phyloP scores from a whole-genome alignment of 2,329 filamentous ascomycete genomes.

The Phyllosticta citribraziliensis region DNA sequence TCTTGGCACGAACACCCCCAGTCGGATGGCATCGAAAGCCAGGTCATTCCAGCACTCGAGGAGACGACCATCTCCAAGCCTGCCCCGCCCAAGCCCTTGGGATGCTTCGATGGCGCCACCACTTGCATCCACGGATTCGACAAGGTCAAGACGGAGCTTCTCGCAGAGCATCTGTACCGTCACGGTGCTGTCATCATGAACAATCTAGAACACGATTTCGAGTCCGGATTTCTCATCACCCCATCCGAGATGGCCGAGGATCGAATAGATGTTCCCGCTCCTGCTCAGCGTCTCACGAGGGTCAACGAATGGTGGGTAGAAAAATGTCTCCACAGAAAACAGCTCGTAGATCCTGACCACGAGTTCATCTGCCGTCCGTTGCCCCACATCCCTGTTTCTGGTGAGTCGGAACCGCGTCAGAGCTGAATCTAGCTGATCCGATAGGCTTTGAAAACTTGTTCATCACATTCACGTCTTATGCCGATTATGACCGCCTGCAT shows the following conservation, averaged over 20 bases:
- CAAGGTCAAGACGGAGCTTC: constrained; percentile 28
- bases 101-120: constrained; percentile 29
- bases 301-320: constrained; percentile 95
- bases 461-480: constrained; percentile 75
- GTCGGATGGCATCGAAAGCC: constrained; percentile 12
- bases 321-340: constrained; percentile 69
- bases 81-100: background rate
- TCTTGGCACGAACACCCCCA: constrained; percentile 24
- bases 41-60: constrained; percentile 7
- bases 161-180: constrained; percentile 23
- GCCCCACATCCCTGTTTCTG: constrained; percentile 4
- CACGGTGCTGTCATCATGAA: constrained; percentile 27
- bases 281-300: constrained; percentile 25
- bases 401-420: constrained; percentile 13
- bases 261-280: constrained; percentile 24
- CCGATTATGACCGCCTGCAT: constrained; percentile 75
- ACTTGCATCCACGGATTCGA: constrained; percentile 37
- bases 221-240: constrained; percentile 31
- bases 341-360: constrained; percentile 56
- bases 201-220: constrained; percentile 19
- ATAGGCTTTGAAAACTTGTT: constrained; percentile 57
- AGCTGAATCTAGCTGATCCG: background rate
- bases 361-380: constrained; percentile 74
- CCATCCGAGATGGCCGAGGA: constrained; percentile 33
- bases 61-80: background rate